Evolutionary conservation across 305 asterid genomes (phyloP).

Genomic region (Fraxinus dipetala): DNA sequence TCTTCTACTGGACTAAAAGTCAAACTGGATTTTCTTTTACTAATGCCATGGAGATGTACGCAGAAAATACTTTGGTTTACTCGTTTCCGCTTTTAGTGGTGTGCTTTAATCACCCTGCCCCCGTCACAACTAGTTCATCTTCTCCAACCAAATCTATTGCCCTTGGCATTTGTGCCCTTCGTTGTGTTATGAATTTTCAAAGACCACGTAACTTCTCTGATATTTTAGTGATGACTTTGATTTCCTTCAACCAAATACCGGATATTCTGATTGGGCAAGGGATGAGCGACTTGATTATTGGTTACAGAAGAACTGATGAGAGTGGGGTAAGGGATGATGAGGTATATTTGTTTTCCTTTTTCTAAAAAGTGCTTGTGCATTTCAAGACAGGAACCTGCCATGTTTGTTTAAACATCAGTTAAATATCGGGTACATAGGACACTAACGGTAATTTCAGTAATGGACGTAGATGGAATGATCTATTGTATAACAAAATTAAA

Average conservation of each 20-base stretch:
- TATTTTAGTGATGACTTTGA: neutral
- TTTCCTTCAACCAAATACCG: neutral
- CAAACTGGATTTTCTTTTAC: constrained; percentile 83
- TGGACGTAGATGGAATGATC: neutral
- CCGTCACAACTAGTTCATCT: neutral
- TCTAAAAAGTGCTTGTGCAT: neutral
- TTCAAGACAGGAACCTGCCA: neutral
- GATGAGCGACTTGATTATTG: neutral
- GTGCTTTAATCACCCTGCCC: constrained; percentile 77
- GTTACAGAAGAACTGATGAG: neutral
- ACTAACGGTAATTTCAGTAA: neutral
- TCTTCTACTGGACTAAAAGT: constrained; percentile 88
- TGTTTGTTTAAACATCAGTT: neutral
- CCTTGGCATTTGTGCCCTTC: neutral
- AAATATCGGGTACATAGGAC: neutral
- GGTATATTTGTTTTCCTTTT: neutral
- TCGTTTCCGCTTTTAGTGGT: constrained; percentile 84
- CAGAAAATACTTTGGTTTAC: constrained; percentile 86
- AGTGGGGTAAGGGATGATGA: neutral
- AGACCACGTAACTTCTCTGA: neutral
- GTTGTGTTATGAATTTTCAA: neutral
- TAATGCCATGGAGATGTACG: constrained; percentile 94
- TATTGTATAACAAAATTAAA: neutral
- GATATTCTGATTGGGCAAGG: neutral
- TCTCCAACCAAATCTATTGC: neutral